Percentiles rank a stretch among this genome's conserved stretches.
Conservation (phyloP, 1,139 yeast genomes). For the Tardiomyces depauwii region DNA sequence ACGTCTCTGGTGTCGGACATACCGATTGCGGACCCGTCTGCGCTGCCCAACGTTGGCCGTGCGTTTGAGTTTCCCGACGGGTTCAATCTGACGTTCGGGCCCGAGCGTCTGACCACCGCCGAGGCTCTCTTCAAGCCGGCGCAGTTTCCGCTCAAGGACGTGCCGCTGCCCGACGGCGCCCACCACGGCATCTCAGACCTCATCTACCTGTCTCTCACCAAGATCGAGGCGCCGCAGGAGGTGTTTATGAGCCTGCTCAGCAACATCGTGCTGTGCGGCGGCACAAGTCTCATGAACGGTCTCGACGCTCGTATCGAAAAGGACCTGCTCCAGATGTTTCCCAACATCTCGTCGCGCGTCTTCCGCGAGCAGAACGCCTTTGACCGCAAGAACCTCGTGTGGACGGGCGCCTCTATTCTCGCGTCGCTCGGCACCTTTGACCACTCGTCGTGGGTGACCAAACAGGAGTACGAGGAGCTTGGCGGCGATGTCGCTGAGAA, state of each 20-base stretch:
- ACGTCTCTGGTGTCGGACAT: slow-evolving; percentile 39
- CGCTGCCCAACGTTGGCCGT: slow-evolving; percentile 23
- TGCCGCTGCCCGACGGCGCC: slow-evolving; percentile 19
- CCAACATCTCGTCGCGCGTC: slow-evolving; percentile 47
- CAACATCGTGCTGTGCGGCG: slow-evolving; percentile 85
- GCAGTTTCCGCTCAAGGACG: slow-evolving; percentile 17
- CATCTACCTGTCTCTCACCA: slow-evolving; percentile 49
- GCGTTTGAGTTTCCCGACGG: slow-evolving; percentile 82
- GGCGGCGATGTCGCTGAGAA: slow-evolving; percentile 57
- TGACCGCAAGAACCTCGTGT: slow-evolving; percentile 74
- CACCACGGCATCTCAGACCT: slow-evolving; percentile 53
- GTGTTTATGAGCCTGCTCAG: slow-evolving; percentile 76
- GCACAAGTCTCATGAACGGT: slow-evolving; percentile 74
- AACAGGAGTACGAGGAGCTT: slow-evolving; percentile 81
- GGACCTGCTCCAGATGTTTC: slow-evolving; percentile 63
- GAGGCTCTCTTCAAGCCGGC: slow-evolving; percentile 62
- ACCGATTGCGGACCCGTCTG: slow-evolving; percentile 25
- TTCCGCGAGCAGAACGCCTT: slow-evolving; percentile 70
- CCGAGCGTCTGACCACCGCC: slow-evolving; percentile 61
- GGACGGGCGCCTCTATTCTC: slow-evolving; percentile 93
- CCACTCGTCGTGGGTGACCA: slow-evolving; percentile 88
- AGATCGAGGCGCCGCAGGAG: slow-evolving; percentile 39
- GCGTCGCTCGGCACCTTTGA: slow-evolving; percentile 92
- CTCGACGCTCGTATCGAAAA: slow-evolving; percentile 64
- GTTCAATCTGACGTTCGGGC: slow-evolving; percentile 41